phyloP scores from a whole-genome alignment of 345 rosid genomes.

The Eucalyptus polyanthemos region DNA sequence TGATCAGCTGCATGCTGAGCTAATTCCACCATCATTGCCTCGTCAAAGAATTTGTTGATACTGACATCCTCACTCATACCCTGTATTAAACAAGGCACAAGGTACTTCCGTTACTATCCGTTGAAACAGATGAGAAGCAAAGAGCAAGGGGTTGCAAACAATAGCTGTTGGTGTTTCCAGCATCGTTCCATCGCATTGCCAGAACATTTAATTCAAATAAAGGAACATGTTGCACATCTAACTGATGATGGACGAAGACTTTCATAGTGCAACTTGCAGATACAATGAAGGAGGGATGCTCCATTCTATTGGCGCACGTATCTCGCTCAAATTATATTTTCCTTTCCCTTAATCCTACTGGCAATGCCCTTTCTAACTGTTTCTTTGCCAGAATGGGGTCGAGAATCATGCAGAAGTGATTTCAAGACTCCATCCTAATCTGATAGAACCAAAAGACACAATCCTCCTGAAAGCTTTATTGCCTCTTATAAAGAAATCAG shows the following conservation, averaged over 20 bases:
- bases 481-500: background rate
- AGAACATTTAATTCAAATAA: background rate
- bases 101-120: background rate
- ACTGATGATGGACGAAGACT: background rate
- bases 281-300: background rate
- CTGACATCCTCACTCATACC: slow-evolving; percentile 95
- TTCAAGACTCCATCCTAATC: background rate
- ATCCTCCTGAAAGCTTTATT: background rate
- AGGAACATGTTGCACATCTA: background rate
- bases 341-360: background rate
- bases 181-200: background rate
- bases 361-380: background rate
- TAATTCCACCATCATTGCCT: slow-evolving; percentile 82
- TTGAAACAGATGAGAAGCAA: background rate
- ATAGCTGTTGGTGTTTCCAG: background rate
- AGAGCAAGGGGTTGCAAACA: background rate
- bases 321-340: background rate
- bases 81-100: slow-evolving; percentile 5
- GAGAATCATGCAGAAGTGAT: background rate
- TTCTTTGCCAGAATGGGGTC: background rate
- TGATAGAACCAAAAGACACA: background rate
- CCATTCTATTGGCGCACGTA: background rate
- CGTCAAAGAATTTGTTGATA: slow-evolving; percentile 80
- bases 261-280: background rate
- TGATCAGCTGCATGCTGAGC: slow-evolving; percentile 78